Conservation (phyloP, 129 eudicot genomes). For the Lactuca sativa region DNA sequence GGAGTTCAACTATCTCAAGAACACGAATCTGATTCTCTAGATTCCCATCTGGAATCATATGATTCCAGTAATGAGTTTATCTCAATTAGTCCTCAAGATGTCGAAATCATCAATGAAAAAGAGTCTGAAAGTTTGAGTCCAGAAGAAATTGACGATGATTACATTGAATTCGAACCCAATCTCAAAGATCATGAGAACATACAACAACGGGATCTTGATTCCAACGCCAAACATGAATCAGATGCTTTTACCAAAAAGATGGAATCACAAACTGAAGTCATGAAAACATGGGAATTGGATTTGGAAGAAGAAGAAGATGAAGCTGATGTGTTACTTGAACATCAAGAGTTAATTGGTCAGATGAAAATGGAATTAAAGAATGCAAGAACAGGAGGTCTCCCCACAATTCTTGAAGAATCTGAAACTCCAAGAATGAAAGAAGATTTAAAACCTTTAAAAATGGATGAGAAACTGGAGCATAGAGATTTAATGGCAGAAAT, state of each 20-base stretch:
- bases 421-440: slow-evolving; percentile 66
- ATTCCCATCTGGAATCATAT: slow-evolving; percentile 26
- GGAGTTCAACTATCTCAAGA: slow-evolving; percentile 28
- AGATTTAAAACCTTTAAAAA: slow-evolving; percentile 72
- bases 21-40: slow-evolving; percentile 15
- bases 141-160: slow-evolving; percentile 28
- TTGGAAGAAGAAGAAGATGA: slow-evolving; percentile 59
- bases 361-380: slow-evolving; percentile 75
- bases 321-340: slow-evolving; percentile 59
- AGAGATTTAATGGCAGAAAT: slow-evolving; percentile 72
- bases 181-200: slow-evolving; percentile 12
- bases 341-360: slow-evolving; percentile 60
- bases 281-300: slow-evolving; percentile 38
- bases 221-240: slow-evolving; percentile 34
- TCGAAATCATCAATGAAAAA: slow-evolving; percentile 6
- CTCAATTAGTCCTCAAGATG: slow-evolving; percentile 28
- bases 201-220: slow-evolving; percentile 5
- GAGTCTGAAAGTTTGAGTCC: slow-evolving; percentile 15
- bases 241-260: slow-evolving; percentile 24
- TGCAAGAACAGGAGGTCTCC: slow-evolving; percentile 57
- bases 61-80: slow-evolving; percentile 30
- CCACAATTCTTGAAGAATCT: slow-evolving; percentile 86
- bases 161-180: slow-evolving; percentile 21
- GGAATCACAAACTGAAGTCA: slow-evolving; percentile 17
- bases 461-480: slow-evolving; percentile 63